Conservation (phyloP, 306 rosid genomes). For the Abrus pulchellus region DNA sequence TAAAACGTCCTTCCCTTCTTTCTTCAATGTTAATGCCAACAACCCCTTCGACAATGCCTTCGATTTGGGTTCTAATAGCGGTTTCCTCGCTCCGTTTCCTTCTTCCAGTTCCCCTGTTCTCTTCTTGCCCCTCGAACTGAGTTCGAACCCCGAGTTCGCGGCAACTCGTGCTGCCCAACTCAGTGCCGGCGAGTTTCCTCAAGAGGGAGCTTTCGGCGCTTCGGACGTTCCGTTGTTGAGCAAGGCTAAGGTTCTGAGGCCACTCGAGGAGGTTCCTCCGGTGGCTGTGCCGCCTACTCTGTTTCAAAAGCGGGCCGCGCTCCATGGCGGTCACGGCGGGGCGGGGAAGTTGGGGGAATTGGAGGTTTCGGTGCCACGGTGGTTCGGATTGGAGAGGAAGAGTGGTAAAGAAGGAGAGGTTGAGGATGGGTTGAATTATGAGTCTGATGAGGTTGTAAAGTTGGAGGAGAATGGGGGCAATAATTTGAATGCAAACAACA, state of each 20-base stretch:
- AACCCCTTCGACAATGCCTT: conserved; percentile 59
- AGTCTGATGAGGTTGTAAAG: conserved; percentile 63
- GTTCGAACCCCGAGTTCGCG: conserved; percentile 54
- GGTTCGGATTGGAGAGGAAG: conserved; percentile 48
- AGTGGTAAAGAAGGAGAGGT: conserved; percentile 52
- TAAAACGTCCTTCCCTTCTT: conserved; percentile 58
- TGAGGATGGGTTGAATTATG: conserved; percentile 70
- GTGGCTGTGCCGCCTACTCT: conserved; percentile 61
- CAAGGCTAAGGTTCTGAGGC: conserved; percentile 55
- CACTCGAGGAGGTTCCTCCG: conserved; percentile 57
- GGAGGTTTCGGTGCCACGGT: conserved; percentile 47
- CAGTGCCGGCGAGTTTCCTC: conserved; percentile 39
- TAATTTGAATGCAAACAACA: conserved; percentile 56
- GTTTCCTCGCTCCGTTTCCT: conserved; percentile 52
- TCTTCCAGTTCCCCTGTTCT: conserved; percentile 53
- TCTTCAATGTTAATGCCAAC: conserved; percentile 43
- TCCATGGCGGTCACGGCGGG: conserved; percentile 54
- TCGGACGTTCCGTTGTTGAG: conserved; percentile 54
- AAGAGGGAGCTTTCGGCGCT: conserved; percentile 45
- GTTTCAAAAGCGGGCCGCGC: conserved; percentile 71
- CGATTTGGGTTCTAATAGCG: conserved; percentile 60
- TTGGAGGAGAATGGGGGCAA: conserved; percentile 58
- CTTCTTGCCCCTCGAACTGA: conserved; percentile 49
- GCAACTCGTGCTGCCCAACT: conserved; percentile 28
- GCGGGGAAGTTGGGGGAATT: conserved; percentile 49